Evolutionary conservation across 139 green algal species (phyloP), one percentile per base, ranked within the genome.

Genomic region (Penium margaritaceum): DNA sequence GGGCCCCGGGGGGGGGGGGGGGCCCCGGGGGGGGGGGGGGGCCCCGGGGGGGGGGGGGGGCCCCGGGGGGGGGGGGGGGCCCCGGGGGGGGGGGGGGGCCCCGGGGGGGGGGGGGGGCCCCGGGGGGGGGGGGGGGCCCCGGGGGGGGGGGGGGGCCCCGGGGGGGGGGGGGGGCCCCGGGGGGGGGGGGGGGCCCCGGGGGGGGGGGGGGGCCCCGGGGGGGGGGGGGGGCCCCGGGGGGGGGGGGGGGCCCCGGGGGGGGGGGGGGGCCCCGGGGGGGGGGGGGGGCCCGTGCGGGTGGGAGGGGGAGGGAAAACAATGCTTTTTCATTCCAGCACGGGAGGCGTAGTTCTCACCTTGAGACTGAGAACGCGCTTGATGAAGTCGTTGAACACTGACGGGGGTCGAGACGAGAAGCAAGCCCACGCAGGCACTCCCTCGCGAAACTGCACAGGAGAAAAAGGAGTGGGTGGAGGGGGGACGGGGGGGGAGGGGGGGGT

Each of bases 291-390:
- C 41, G 41, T 24, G 37, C 57, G 57, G 21, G 29, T 39, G 30
- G 57, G 24, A 29, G 29, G 29, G 30, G 29, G 27, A 34, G 57
- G 27, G 19, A 19, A 65, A 65, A 29, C 5, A 19, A 24, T 29
- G 46, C 46, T 54, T 14, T 14, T 54, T 17, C n/a, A n/a, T n/a
- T n/a, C n/a, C n/a, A n/a, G n/a, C n/a, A n/a, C n/a, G n/a, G n/a
- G n/a, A n/a, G n/a, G n/a, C n/a, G n/a, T n/a, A n/a, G n/a, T n/a
- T 61, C 46, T 0, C 62, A 41, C 51, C 80, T 90, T 84, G 24
- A 96, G 79, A 27, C 51, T 65, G 21, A 91, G 15, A 29, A 96
- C 77, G 2, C 80, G 46, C 63, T 80, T 63, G 69, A 96, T 95
- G 63, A 96, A 90, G 24, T 67, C 72, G 1, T 85, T 78, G 47